These are phyloP conservation scores for Echinochloa phyllopogon DNA, from an alignment of 176 grass and related monocot species.

Conservation along the genomic window DNA sequence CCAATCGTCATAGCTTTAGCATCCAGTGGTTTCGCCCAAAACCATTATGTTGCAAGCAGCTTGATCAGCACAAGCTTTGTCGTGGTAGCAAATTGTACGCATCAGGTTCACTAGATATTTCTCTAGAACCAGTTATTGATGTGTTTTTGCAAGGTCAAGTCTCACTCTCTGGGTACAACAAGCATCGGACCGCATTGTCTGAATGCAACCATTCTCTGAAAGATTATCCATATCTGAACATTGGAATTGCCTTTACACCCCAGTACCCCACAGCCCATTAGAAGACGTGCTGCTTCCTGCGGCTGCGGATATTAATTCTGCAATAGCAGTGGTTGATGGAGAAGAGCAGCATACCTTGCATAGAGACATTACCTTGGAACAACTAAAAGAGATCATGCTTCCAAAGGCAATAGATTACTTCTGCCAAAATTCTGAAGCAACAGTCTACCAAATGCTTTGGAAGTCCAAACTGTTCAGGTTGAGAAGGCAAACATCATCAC, in stretches of 20 bases:
- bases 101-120: neutral
- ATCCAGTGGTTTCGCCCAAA: neutral
- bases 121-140: neutral
- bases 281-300: neutral
- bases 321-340: neutral
- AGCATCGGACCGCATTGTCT: neutral
- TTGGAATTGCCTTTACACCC: neutral
- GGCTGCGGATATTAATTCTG: neutral
- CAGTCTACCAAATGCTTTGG: neutral
- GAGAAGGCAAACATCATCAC: neutral
- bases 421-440: neutral
- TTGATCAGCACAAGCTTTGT: neutral
- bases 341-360: neutral
- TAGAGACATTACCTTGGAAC: neutral
- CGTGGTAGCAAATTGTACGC: neutral
- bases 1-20: neutral
- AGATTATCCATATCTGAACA: neutral
- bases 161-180: neutral
- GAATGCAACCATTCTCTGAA: neutral
- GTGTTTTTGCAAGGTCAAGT: neutral
- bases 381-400: neutral
- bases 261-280: neutral
- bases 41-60: conserved; percentile 22
- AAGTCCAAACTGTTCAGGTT: neutral
- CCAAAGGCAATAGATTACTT: neutral